Base-by-base conservation (phyloP, 768 basidiomycete species). In the Russula sp. region DNA sequence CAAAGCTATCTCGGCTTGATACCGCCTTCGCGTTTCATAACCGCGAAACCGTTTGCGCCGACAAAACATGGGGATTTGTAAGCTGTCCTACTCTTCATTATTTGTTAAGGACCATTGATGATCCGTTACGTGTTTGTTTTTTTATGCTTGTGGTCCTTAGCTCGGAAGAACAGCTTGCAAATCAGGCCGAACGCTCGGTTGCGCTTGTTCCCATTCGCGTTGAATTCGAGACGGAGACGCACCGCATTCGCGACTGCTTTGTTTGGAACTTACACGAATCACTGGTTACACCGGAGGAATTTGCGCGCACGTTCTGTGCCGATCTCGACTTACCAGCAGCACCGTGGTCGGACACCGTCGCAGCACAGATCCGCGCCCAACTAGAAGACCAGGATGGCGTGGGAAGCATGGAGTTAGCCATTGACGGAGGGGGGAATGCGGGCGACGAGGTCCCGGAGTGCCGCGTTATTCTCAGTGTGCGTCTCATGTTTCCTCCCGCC, bases 231-330 rank as follows among this genome's bases (percentile, higher is more conserved):
- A 93, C 90, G 13, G 92, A 93, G 13, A 89, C 89, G 0, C 91
- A 92, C 71, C 81, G 95, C 70, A 85, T 99, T 73, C 88, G 95
- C 48, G 97, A 99, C 72, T 89, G 89, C 71, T 98, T 99, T 74
- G 84, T 92, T 13, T 99, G 97, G 97, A 97, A 98, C 71, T 75
- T 94, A 52, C 85, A 92, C 72, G 96, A 98, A 76, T 77, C 79
- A n/a, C 76, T 92, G 66, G 87, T 96, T 69, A 88, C 86, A 28
- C 94, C 96, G 0, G 87, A 91, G 62, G 78, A 79, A 1, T 99
- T 99, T 68, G 94, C 96, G 5, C 80, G 77, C 58, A 87, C 86
- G 32, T 95, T 98, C 74, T 96, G 94, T 73, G 78, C 82, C 36
- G 97, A 99, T 76, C 81, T 98, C 51, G 91, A 93, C 63, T 80